phyloP scores from a whole-genome alignment of 257 asterid species.

The Gentiana macrophylla region DNA sequence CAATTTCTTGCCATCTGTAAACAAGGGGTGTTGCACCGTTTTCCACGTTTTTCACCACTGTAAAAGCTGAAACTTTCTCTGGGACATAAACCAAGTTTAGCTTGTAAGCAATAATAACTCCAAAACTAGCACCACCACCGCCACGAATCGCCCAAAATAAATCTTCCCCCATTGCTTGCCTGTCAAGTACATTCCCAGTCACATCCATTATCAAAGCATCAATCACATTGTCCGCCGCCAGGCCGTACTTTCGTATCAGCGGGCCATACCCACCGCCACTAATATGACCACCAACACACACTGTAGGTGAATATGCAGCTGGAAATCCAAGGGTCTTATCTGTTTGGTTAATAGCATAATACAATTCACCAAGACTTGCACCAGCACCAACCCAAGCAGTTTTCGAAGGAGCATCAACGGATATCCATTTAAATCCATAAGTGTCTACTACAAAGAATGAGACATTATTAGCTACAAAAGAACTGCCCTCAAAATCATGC shows the following conservation, averaged over 20 bases:
- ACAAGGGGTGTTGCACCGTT: conserved; percentile 1
- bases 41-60: neutral
- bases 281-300: conserved; percentile 1
- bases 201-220: conserved; percentile 2
- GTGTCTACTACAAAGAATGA: neutral
- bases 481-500: conserved; percentile 5
- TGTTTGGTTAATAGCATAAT: neutral
- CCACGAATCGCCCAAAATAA: conserved; percentile 22
- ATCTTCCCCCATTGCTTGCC: conserved; percentile 20
- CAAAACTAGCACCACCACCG: conserved; percentile 16
- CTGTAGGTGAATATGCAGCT: conserved; percentile 1
- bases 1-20: conserved; percentile 3
- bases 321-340: neutral
- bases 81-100: conserved; percentile 12
- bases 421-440: neutral
- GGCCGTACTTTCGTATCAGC: neutral
- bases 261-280: conserved; percentile 9
- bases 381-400: conserved; percentile 6
- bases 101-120: conserved; percentile 8
- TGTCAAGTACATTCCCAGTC: neutral
- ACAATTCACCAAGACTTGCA: neutral
- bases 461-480: neutral
- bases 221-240: conserved; percentile 2
- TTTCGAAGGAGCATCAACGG: neutral
- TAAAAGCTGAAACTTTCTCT: conserved; percentile 2